A percentile compares a stretch with the other conserved stretches of the same genome.
Evolutionary conservation across 2,329 filamentous ascomycete genomes (phyloP).

Genomic region (Fusarium proliferatum): DNA sequence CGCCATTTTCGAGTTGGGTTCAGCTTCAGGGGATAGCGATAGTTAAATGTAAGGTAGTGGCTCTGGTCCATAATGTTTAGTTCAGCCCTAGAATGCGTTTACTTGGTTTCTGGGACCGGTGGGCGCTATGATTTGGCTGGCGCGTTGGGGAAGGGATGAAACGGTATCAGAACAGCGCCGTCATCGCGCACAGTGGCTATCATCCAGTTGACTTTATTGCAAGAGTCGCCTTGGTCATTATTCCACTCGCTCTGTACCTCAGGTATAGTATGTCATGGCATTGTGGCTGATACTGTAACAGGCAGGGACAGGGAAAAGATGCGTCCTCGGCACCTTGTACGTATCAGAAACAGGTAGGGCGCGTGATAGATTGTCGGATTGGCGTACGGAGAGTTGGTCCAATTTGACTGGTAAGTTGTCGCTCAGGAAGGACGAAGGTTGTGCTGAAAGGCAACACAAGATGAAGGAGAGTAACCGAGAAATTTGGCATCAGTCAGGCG

Average conservation of each 20-base stretch:
- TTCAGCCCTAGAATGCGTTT: constrained; percentile 45
- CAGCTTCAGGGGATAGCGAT: constrained; percentile 39
- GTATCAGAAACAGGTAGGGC: background rate
- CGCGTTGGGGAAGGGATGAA: constrained; percentile 34
- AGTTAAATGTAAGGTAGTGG: constrained; percentile 8
- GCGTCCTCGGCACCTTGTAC: background rate
- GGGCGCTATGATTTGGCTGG: constrained; percentile 42
- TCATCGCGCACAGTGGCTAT: constrained; percentile 21
- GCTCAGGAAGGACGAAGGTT: constrained; percentile 13
- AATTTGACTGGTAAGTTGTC: constrained; percentile 2
- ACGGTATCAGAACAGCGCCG: constrained; percentile 24
- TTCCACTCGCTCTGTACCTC: background rate
- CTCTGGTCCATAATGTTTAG: constrained; percentile 17
- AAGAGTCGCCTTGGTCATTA: background rate
- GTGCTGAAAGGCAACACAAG: constrained; percentile 10
- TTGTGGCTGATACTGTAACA: constrained; percentile 28
- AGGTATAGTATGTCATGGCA: constrained; percentile 3
- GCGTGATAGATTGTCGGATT: constrained; percentile 22
- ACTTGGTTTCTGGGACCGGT: constrained; percentile 28
- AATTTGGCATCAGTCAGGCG: constrained; percentile 4
- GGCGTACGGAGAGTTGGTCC: constrained; percentile 6
- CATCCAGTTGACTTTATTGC: background rate
- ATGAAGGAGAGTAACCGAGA: background rate
- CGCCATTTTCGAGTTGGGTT: constrained; percentile 31
- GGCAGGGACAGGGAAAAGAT: background rate